Conservation (phyloP, 1,139 yeast species). For the Maudiozyma humilis region DNA sequence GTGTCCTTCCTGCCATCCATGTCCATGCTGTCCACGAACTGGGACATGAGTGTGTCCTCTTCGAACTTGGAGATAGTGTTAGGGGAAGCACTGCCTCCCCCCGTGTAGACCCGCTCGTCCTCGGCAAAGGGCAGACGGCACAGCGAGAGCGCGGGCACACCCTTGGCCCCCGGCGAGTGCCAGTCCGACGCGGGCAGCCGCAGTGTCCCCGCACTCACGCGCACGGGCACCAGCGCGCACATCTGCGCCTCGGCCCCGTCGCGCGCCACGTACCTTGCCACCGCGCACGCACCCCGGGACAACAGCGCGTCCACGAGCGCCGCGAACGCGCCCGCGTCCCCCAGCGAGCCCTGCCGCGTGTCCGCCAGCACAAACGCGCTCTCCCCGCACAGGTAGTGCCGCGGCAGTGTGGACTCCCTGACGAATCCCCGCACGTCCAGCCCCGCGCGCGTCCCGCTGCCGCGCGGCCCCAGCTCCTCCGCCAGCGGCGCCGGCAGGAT, state of each 20-base stretch:
- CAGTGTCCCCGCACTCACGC: slow-evolving; percentile 22
- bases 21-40: slow-evolving; percentile 23
- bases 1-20: slow-evolving; percentile 13
- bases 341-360: slow-evolving; percentile 29
- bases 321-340: slow-evolving; percentile 41
- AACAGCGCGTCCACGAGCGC: slow-evolving; percentile 50
- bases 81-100: slow-evolving; percentile 30
- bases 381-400: slow-evolving; percentile 53
- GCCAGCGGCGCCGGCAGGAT: slow-evolving; percentile 42
- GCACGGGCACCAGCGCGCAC: slow-evolving; percentile 49
- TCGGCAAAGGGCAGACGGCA: slow-evolving; percentile 66
- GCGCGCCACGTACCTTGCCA: slow-evolving; percentile 56
- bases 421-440: slow-evolving; percentile 62
- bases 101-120: slow-evolving; percentile 59
- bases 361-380: slow-evolving; percentile 49
- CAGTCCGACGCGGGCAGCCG: neutral
- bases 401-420: slow-evolving; percentile 40
- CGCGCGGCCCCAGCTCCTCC: slow-evolving; percentile 32
- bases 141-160: slow-evolving; percentile 33
- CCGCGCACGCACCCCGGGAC: slow-evolving; percentile 42
- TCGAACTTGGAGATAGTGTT: slow-evolving; percentile 17
- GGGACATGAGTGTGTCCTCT: slow-evolving; percentile 14
- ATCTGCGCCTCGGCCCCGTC: slow-evolving; percentile 43
- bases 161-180: too few species aligned
- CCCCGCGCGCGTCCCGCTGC: slow-evolving; percentile 41